Conservation (phyloP, 2,329 filamentous ascomycete species). For the Plectosphaerella plurivora region DNA sequence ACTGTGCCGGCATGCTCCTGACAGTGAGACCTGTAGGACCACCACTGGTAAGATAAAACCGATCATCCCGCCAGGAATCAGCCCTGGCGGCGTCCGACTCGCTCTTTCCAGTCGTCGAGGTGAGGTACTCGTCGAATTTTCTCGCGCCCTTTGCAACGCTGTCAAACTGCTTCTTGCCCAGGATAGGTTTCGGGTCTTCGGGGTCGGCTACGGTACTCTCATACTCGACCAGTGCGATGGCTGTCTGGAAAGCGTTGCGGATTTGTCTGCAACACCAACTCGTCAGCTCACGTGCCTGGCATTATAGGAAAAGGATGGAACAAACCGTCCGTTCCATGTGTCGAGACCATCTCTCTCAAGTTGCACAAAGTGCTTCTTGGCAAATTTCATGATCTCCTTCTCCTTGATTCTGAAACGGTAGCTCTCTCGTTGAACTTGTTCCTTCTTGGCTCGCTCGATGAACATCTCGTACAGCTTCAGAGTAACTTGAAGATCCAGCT, state of each 20-base stretch:
- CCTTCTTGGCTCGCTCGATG: constrained; percentile 17
- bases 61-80: background rate
- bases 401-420: constrained; percentile 15
- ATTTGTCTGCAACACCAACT: background rate
- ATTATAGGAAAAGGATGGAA: background rate
- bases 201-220: constrained; percentile 9
- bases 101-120: background rate
- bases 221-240: constrained; percentile 21
- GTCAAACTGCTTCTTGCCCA: constrained; percentile 15
- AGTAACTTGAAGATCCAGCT: constrained; percentile 19
- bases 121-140: constrained; percentile 15
- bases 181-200: constrained; percentile 10
- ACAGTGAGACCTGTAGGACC: too few species aligned
- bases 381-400: constrained; percentile 11
- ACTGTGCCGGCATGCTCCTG: too few species aligned
- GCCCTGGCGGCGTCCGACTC: constrained; percentile 13
- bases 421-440: constrained; percentile 14
- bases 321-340: constrained; percentile 16
- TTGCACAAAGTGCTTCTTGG: constrained; percentile 8
- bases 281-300: background rate
- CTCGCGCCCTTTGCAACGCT: constrained; percentile 15
- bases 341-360: constrained; percentile 19
- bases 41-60: too few species aligned
- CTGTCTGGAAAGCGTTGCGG: constrained; percentile 22
- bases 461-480: constrained; percentile 21